phyloP scores from a whole-genome alignment of 2,329 filamentous ascomycete genomes.

The Bipolaris sorokiniana region DNA sequence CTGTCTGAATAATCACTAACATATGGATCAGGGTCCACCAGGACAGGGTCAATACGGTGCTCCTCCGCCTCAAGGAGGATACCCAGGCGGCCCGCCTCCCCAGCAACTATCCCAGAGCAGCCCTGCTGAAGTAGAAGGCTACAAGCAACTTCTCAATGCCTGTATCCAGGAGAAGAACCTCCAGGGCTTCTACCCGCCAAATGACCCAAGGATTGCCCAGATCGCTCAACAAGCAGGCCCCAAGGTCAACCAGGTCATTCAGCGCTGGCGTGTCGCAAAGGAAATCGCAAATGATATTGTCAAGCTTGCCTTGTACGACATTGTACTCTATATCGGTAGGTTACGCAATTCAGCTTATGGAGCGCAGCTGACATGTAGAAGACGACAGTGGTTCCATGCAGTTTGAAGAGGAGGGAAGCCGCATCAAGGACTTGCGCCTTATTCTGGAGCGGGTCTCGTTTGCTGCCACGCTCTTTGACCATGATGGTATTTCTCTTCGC shows the following conservation, averaged over 20 bases:
- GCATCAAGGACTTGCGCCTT: constrained; percentile 69
- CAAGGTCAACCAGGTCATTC: constrained; percentile 62
- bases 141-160: constrained; percentile 62
- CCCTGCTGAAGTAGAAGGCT: constrained; percentile 60
- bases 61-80: constrained; percentile 42
- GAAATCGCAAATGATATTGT: constrained; percentile 69
- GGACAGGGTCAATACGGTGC: constrained; percentile 45
- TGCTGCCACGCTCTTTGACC: constrained; percentile 71
- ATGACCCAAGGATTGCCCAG: constrained; percentile 57
- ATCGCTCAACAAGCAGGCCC: constrained; percentile 57
- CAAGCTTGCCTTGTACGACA: constrained; percentile 67
- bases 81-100: constrained; percentile 40
- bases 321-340: constrained; percentile 64
- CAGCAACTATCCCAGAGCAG: constrained; percentile 51
- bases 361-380: constrained; percentile 26
- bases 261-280: constrained; percentile 62
- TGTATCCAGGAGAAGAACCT: constrained; percentile 67
- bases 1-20: constrained; percentile 16
- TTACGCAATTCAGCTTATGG: neutral
- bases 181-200: constrained; percentile 64
- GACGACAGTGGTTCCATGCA: constrained; percentile 74
- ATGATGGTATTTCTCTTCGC: constrained; percentile 70
- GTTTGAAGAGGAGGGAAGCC: constrained; percentile 70
- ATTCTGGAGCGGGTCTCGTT: constrained; percentile 68
- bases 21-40: constrained; percentile 29